Base-by-base conservation (phyloP, 805 yeast species). In the Saccharomyces paradoxus region DNA sequence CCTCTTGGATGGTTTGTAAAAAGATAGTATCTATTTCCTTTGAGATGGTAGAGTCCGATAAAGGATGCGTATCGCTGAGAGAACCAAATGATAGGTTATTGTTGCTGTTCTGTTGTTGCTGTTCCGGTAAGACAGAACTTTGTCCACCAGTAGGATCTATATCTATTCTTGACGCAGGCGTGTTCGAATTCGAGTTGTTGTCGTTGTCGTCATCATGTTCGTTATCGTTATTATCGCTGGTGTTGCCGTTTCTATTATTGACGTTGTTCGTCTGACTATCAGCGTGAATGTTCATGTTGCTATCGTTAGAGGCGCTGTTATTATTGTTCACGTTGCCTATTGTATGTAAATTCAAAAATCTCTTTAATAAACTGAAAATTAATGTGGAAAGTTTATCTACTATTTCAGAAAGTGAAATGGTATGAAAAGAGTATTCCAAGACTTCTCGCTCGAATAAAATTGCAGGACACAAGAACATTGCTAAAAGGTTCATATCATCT, bases 401-500 rank as follows among this genome's bases (percentile, higher is more conserved):
- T 28, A 60, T 61, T 14, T 61, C 60, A 7, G 62, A 58, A 22
- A 61, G 47, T 17, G 63, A 58, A 8, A 50, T 48, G 3, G 64
- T 53, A 12, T 61, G 48, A 50, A 60, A 61, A 1, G 53, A 44
- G 28, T 53, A 55, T 30, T 61, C 59, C 22, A 61, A 32, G 10
- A 60, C 44, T 37, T 56, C 59, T 55, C 62, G 55, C 29, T 60
- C 64, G 31, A 61, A 61, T 13, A 61, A 26, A 13, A 52, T 53
- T 2, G 61, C 54, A 1, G 63, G 63, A 51, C 60, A 60, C 28
- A 55, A 37, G 41, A 61, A 61, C 54, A 60, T 51, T 17, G 58
- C 59, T 29, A 61, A 29, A 28, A 58, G 30, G 28, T 54, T 54
- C 51, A 54, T 50, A 8, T 58, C 56, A 50, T 61, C 64, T 17